Evolutionary conservation across 345 rosid genomes (phyloP), one percentile per base, ranked within the genome.

Genomic region (Brassica rapa): DNA sequence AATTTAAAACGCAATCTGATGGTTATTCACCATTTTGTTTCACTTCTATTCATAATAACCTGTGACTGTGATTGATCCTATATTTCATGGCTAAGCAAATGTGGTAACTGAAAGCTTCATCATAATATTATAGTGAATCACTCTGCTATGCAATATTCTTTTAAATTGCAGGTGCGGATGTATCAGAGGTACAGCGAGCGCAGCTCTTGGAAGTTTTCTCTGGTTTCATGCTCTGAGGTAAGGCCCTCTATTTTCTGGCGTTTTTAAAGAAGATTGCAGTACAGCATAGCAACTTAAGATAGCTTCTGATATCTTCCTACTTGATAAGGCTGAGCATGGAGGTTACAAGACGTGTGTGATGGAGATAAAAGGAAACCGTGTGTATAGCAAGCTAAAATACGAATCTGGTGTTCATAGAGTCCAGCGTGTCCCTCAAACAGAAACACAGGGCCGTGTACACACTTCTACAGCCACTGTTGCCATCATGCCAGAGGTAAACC

Each of bases 391-490:
- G 84, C 85, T 94, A 49, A 94, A 94, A 71, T 94, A 87, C 49
- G 98, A 94, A 74, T 91, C 97, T 79, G 98, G 98, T 74, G 98
- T 94, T 72, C 98, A 92, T 81, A 87, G 96, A 68, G 98, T 94
- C 67, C 98, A 94, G 82, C 93, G 97, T 56, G 97, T 94, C 75
- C 98, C 98, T 86, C 95, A 87, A 82, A 94, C 98, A 65, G 98
- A 94, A 80, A 57, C 98, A 78, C 98, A 92, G 74, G 98, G 98
- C 2, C 96, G 98, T 62, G 94, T 92, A 30, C 99, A 95, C 82
- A 95, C 97, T 71, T 95, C 99, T 81, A 95, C 99, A 75, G 98
- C 99, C 53, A 92, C 98, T 37, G 96, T 92, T 61, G 99, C 99
- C 63, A 91, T 94, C 86, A 94, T 94, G 98, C 98, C 98, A 43